These are phyloP conservation scores for Colletotrichum coccodes DNA, from an alignment of 2,329 filamentous ascomycete genomes.

Conservation along the genomic window DNA sequence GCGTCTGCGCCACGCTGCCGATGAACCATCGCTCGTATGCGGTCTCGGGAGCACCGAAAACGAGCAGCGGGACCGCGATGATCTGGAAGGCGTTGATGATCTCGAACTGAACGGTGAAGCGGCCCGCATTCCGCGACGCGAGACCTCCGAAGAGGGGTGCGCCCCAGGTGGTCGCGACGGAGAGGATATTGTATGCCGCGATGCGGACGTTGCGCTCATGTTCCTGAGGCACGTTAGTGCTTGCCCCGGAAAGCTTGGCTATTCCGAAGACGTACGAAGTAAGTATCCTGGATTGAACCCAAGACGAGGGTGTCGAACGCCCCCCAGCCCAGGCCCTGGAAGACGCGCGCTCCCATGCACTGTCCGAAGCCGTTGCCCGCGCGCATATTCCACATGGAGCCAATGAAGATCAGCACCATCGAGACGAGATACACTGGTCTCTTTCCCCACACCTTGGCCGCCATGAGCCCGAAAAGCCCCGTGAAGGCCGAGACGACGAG, in stretches of 20 bases:
- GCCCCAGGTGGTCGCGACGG: conserved; percentile 61
- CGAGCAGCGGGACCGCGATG: conserved; percentile 56
- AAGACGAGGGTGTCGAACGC: conserved; percentile 65
- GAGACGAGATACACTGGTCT: conserved; percentile 62
- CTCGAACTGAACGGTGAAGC: conserved; percentile 60
- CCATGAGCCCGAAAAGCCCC: conserved; percentile 53
- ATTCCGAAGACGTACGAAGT: conserved; percentile 56
- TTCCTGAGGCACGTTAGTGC: conserved; percentile 51
- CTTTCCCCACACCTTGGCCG: conserved; percentile 61
- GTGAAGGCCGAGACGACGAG: conserved; percentile 59
- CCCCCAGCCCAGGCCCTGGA: conserved; percentile 69
- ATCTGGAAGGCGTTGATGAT: conserved; percentile 61
- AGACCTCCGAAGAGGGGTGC: conserved; percentile 63
- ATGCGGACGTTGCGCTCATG: conserved; percentile 61
- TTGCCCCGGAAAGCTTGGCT: neutral
- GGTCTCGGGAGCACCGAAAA: conserved; percentile 63
- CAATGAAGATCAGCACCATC: conserved; percentile 56
- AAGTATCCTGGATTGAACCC: conserved; percentile 65
- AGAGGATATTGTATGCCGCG: conserved; percentile 55
- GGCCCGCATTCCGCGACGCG: conserved; percentile 50
- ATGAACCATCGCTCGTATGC: conserved; percentile 55
- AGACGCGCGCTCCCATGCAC: conserved; percentile 61
- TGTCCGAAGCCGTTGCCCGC: conserved; percentile 52
- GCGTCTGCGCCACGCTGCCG: conserved; percentile 23
- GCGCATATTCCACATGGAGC: conserved; percentile 61